Conservation (phyloP, 1,139 yeast genomes). For the Diutina mesorugosa region DNA sequence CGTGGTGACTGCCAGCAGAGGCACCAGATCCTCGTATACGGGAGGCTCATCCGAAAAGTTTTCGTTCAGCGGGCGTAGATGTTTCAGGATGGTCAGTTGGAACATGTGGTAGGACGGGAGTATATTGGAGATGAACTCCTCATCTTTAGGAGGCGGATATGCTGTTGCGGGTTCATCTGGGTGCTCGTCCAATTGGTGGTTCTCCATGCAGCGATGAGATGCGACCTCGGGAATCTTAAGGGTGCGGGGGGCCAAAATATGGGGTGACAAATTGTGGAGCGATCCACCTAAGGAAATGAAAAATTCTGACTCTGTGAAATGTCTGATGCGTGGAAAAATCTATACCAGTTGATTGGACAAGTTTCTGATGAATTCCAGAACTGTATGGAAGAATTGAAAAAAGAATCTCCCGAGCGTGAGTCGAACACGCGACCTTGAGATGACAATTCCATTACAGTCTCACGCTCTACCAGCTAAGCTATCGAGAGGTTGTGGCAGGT, state of each 20-base stretch:
- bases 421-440: background rate
- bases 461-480: background rate
- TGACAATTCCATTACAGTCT: background rate
- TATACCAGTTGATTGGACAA: too few species aligned
- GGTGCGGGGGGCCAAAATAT: background rate
- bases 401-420: background rate
- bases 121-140: slow-evolving; percentile 25
- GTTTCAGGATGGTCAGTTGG: slow-evolving; percentile 29
- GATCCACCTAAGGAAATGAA: too few species aligned
- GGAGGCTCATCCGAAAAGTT: slow-evolving; percentile 32
- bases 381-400: too few species aligned
- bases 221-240: background rate
- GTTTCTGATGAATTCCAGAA: too few species aligned
- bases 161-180: background rate
- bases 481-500: background rate
- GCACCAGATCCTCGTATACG: slow-evolving; percentile 23
- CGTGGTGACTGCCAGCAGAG: slow-evolving; percentile 7
- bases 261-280: background rate
- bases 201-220: background rate
- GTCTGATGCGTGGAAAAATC: too few species aligned
- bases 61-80: slow-evolving; percentile 25
- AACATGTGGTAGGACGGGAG: slow-evolving; percentile 36
- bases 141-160: slow-evolving; percentile 8
- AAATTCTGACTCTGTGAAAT: too few species aligned
- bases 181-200: background rate